Evolutionary conservation across 257 asterid species (phyloP), one percentile per base, ranked within the genome.

Genomic region (Echium plantagineum): DNA sequence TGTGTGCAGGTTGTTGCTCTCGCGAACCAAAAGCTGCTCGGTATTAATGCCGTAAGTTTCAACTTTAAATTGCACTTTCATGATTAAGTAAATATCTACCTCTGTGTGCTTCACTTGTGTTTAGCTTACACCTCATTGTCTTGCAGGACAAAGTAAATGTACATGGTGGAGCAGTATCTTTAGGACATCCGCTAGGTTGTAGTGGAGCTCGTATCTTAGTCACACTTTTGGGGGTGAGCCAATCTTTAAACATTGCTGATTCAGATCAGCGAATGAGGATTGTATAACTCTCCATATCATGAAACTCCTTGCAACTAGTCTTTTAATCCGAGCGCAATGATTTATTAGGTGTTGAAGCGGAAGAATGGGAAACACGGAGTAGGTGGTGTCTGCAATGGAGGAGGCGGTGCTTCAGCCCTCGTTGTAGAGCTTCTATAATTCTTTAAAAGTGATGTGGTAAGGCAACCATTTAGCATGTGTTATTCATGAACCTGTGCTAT

Each of bases 401-500:
- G 98, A 59, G 98, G 98, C 47, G 98, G 98, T 38, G 98, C 98
- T 64, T 91, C 98, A 7, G 91, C 98, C 63, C 88, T 91, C 5
- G 96, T 88, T 55, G 57, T 91, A 19, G 94, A 91, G 72, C 93
- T 88, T 24, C 61, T 82, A 66, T 88, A 83, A 78, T 72, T 66
- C 69, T 64, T 54, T 52, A 42, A 42, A 42, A 8, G 9, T 15
- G 48, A 42, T 42, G 9, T 42, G 48, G 48, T 42, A 42, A 42
- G 48, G 48, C 48, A 3, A 42, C n/a, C n/a, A n/a, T n/a, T n/a
- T n/a, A n/a, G n/a, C n/a, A n/a, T n/a, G n/a, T n/a, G n/a, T n/a
- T n/a, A 42, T 42, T 32, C 42, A 32, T 5, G 30, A 26, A 26
- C 30, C 2, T 26, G 30, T 26, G 30, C 30, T 26, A 26, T n/a